Percentiles rank a stretch among this genome's conserved stretches.
These are phyloP conservation scores for Brettanomyces bruxellensis DNA, from an alignment of 805 yeast genomes.

Conservation along the genomic window DNA sequence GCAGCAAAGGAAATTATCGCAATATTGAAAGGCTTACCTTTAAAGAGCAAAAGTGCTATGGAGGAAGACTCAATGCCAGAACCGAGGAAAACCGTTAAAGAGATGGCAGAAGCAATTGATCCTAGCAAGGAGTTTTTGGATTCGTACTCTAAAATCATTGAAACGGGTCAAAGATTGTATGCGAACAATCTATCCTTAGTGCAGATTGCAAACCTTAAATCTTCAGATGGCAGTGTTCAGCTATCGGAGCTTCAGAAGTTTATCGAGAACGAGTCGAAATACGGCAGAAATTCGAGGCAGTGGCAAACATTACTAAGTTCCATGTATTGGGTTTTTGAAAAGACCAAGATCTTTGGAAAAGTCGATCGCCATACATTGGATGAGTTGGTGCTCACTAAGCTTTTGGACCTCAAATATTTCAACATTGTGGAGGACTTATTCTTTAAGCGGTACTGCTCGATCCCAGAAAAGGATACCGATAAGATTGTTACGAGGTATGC, in stretches of 20 bases:
- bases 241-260: slow-evolving; percentile 16
- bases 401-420: slow-evolving; percentile 16
- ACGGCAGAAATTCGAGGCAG: slow-evolving; percentile 10
- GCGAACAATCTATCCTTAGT: slow-evolving; percentile 18
- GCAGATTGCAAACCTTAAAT: slow-evolving; percentile 16
- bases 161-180: slow-evolving; percentile 20
- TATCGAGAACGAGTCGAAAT: slow-evolving; percentile 17
- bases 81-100: not conserved
- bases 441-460: slow-evolving; percentile 11
- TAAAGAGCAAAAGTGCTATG: not conserved
- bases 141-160: slow-evolving; percentile 13
- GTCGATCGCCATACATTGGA: slow-evolving; percentile 14
- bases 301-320: slow-evolving; percentile 22
- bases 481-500: slow-evolving; percentile 8
- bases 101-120: not conserved
- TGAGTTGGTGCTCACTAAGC: slow-evolving; percentile 12
- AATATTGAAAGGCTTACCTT: slow-evolving; percentile 7
- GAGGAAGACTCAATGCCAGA: not conserved
- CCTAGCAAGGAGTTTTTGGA: slow-evolving; percentile 13
- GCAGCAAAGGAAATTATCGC: slow-evolving; percentile 20
- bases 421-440: slow-evolving; percentile 10
- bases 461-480: slow-evolving; percentile 8
- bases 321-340: slow-evolving; percentile 18
- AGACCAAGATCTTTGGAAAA: slow-evolving; percentile 18
- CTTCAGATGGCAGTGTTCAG: slow-evolving; percentile 12